Evolutionary conservation across 257 asterid genomes (phyloP), one percentile per base, ranked within the genome.

Genomic region (Cynanchum wilfordii): DNA sequence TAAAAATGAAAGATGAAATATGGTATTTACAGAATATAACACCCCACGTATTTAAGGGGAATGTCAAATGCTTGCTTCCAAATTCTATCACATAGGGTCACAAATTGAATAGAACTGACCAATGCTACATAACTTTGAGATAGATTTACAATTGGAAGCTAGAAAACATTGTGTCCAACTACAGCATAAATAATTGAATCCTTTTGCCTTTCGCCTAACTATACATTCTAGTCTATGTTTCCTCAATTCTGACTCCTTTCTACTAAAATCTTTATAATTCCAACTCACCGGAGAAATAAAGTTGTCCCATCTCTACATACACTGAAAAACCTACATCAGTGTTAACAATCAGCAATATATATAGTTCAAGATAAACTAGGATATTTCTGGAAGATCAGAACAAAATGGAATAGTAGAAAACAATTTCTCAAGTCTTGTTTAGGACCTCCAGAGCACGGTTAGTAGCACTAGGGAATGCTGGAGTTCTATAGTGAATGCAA

Each of bases 311-410:
- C 59, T 33, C 55, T 15, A 7, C 33, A n/a, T 20, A 22, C 8
- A 64, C 54, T 17, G 66, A 42, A 29, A 25, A 24, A 74, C 70
- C 72, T 66, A 66, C 27, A 16, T 10, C 57, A 65, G 24, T 22
- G 10, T 33, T n/a, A 16, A 73, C 12, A 63, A 50, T 50, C 33
- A 73, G 54, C 50, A 20, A 50, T 9, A 49, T 20, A 50, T 11
- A 50, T 50, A 3, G 3, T 13, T 22, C 65, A 52, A 16, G 64
- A 52, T 0, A 36, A 24, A 51, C 49, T 42, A 66, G 40, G 11
- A n/a, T 15, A 27, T 45, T 45, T 25, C 36, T n/a, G n/a, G n/a
- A 38, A 38, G 38, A 11, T 44, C 10, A 3, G 22, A 27, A 66
- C 5, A 45, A 58, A 64, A 63, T 3, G 8, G 17, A 73, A 33